Base-by-base conservation (phyloP, 352 stramenopile genomes). In the Globisporangium emineosum region DNA sequence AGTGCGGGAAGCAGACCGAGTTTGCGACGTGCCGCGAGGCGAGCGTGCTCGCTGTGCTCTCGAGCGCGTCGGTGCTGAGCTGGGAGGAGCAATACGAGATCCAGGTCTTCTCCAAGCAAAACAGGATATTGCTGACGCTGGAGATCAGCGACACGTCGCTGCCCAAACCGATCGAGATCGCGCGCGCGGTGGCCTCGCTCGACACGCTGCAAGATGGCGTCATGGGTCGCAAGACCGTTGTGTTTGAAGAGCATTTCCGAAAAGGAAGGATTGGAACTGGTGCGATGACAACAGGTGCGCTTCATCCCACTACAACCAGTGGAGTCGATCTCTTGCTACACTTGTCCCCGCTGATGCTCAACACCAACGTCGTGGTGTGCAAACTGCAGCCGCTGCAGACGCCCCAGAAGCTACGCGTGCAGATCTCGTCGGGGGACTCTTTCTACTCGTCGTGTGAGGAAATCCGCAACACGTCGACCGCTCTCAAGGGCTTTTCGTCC, bases 21-120 rank as follows among this genome's bases (percentile, higher is more conserved):
- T 77, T 72, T 23, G 70, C 79, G 0, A 79, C 75, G 1, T 88
- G 78, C 52, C 68, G 82, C 49, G 79, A 89, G 57, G 65, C 52
- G 4, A 75, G 63, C 9, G 73, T 88, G 1, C 42, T 79, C 1
- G 64, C 75, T 4, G 64, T 77, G 1, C 47, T 88, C 35, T 52
- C 71, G 15, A 64, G 64, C 0, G 64, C 57, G 3, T 76, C 70
- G 0, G 62, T 70, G 1, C 63, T 89, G 9, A 78, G 78, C 25
- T 91, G 79, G 79, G 79, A 88, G 29, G 78, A 91, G 54, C 79
- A 87, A 40, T 91, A 86, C 42, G 78, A 91, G 63, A 52, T 91
- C 15, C 71, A 71, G n/a, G 65, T 89, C 13, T 60, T 68, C 1
- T 60, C 71, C 0, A 68, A 81, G 37, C 57, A 66, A 2, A 59